Evolutionary conservation across 805 yeast species (phyloP).

Genomic region (Candida chilensis): DNA sequence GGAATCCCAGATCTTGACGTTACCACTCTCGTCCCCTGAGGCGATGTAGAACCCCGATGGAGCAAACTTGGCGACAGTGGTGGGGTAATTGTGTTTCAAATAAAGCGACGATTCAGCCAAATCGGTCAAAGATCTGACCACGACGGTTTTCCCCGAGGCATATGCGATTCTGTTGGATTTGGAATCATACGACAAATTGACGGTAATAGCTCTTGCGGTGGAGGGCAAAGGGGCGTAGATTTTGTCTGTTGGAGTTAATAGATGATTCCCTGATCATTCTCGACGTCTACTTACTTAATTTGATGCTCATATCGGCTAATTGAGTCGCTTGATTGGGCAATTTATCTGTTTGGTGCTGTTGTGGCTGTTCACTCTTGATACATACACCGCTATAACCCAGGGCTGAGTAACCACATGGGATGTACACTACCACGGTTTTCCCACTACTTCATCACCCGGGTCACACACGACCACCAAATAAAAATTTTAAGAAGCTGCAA

Average conservation of each 20-base stretch:
- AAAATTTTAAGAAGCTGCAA: no score
- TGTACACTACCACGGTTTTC: no score
- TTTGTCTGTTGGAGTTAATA: constrained; percentile 7
- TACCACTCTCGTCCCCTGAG: constrained; percentile 88
- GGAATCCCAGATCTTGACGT: constrained; percentile 81
- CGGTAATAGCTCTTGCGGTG: constrained; percentile 62
- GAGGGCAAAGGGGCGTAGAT: constrained; percentile 72
- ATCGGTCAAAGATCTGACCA: constrained; percentile 55
- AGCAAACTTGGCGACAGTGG: constrained; percentile 80
- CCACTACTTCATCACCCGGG: no score
- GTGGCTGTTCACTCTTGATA: no score
- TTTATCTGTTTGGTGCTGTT: no score
- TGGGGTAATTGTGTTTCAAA: constrained; percentile 57
- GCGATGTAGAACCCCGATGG: constrained; percentile 90
- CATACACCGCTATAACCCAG: no score
- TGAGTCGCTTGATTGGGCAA: no score
- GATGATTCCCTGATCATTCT: no score
- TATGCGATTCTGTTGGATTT: constrained; percentile 67
- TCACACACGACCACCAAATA: no score
- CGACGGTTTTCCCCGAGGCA: constrained; percentile 72
- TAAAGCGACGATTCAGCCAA: constrained; percentile 54
- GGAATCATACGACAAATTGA: constrained; percentile 69
- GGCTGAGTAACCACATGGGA: no score
- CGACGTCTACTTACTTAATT: background rate
- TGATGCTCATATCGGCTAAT: background rate